These are phyloP conservation scores for Phytopythium helicoides DNA, from an alignment of 352 stramenopile genomes.

Conservation along the genomic window DNA sequence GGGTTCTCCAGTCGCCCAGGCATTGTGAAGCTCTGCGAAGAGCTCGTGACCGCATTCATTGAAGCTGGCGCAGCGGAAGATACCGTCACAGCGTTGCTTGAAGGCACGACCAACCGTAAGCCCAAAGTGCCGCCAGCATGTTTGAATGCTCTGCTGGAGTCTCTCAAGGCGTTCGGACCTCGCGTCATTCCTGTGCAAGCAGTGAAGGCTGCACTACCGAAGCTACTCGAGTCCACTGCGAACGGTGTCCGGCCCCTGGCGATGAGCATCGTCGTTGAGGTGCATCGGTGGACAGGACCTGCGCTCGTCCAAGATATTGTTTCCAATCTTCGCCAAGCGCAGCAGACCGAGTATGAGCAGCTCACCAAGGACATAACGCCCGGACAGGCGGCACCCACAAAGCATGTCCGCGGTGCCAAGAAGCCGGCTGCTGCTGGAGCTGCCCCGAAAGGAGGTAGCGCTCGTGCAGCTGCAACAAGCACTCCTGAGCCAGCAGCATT, in stretches of 20 bases:
- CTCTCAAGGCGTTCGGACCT: constrained; percentile 79
- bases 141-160: constrained; percentile 57
- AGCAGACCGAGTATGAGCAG: constrained; percentile 81
- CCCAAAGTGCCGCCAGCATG: constrained; percentile 83
- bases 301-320: constrained; percentile 79
- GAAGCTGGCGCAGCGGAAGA: constrained; percentile 73
- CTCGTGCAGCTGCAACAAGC: constrained; percentile 3
- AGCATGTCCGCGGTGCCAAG: constrained; percentile 67
- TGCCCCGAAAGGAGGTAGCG: constrained; percentile 8
- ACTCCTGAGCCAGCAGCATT: constrained; percentile 30
- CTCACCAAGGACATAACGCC: constrained; percentile 70
- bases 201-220: constrained; percentile 66
- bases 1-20: constrained; percentile 75
- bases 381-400: constrained; percentile 66
- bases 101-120: constrained; percentile 87
- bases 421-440: constrained; percentile 14
- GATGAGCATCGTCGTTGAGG: constrained; percentile 77
- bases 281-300: constrained; percentile 79
- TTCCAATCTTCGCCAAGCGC: constrained; percentile 68
- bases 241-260: constrained; percentile 78
- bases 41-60: constrained; percentile 73
- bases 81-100: constrained; percentile 65
- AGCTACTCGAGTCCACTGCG: constrained; percentile 77
- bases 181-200: constrained; percentile 61
- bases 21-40: constrained; percentile 77